phyloP scores from a whole-genome alignment of 345 rosid species.

The Passiflora organensis region DNA sequence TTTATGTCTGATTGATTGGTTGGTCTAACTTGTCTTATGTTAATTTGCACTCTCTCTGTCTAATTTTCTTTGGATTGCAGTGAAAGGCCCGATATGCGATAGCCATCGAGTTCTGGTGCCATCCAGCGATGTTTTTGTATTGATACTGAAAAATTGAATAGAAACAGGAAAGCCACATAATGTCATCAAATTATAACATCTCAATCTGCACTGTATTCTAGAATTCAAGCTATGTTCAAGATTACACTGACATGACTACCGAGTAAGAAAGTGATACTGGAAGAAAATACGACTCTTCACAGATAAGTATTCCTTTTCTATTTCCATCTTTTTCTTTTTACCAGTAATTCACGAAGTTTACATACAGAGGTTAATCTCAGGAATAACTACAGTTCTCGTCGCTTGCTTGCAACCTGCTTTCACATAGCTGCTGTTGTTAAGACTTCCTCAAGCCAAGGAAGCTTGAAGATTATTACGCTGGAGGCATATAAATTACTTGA shows the following conservation, averaged over 20 bases:
- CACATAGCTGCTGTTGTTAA: slow-evolving; percentile 20
- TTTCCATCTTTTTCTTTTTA: not conserved
- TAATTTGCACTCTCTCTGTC: no score
- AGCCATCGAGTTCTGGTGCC: no score
- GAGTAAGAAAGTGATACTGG: not conserved
- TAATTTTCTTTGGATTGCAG: no score
- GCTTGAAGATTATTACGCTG: slow-evolving; percentile 19
- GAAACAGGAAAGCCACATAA: no score
- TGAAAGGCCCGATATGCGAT: no score
- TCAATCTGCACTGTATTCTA: no score
- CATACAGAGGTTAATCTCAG: slow-evolving; percentile 12
- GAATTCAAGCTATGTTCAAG: no score
- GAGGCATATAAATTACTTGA: slow-evolving; percentile 12
- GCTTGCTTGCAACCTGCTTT: slow-evolving; percentile 18
- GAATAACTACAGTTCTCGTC: slow-evolving; percentile 19
- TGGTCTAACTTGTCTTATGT: not conserved
- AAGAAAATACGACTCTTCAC: not conserved
- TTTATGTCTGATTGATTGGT: not conserved
- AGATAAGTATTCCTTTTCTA: not conserved
- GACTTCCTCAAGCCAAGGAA: slow-evolving; percentile 19
- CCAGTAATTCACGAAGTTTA: slow-evolving; percentile 11
- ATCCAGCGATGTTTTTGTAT: no score
- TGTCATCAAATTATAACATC: no score
- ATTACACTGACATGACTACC: no score
- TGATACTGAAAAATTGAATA: no score